These are phyloP conservation scores for Pseudogymnoascus pannorum DNA, from an alignment of 2,329 filamentous ascomycete genomes.

Conservation along the genomic window DNA sequence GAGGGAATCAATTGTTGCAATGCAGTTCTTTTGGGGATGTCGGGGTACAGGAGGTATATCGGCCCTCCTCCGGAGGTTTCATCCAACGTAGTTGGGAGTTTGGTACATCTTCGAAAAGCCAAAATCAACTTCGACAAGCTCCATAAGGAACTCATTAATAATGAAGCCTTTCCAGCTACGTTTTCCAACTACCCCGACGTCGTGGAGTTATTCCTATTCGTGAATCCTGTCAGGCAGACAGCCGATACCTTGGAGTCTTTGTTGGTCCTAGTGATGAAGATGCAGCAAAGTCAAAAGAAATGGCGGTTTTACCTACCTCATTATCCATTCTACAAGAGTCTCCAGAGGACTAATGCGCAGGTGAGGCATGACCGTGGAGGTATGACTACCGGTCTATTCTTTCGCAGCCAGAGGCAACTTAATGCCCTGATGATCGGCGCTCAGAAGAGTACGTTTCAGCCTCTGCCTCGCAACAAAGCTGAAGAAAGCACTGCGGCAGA, in stretches of 20 bases:
- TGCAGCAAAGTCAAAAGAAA: slow-evolving; percentile 36
- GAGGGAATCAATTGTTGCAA: slow-evolving; percentile 40
- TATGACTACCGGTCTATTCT: slow-evolving; percentile 44
- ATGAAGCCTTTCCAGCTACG: slow-evolving; percentile 37
- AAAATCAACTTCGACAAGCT: slow-evolving; percentile 41
- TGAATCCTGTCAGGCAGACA: slow-evolving; percentile 46
- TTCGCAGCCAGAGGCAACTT: slow-evolving; percentile 27
- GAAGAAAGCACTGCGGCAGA: slow-evolving; percentile 10
- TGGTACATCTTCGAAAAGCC: slow-evolving; percentile 35
- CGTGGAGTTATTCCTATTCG: slow-evolving; percentile 47
- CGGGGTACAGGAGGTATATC: slow-evolving; percentile 41
- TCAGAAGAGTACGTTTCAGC: slow-evolving; percentile 29
- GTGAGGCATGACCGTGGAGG: slow-evolving; percentile 53
- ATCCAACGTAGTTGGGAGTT: slow-evolving; percentile 34
- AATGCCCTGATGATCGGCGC: slow-evolving; percentile 29
- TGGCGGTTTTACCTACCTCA: slow-evolving; percentile 42
- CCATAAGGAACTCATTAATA: slow-evolving; percentile 40
- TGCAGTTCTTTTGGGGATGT: slow-evolving; percentile 46
- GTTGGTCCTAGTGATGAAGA: slow-evolving; percentile 39
- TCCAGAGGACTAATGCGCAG: slow-evolving; percentile 48
- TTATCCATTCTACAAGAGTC: slow-evolving; percentile 46
- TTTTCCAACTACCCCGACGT: slow-evolving; percentile 43
- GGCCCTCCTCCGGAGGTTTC: slow-evolving; percentile 38
- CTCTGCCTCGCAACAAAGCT: slow-evolving; percentile 21
- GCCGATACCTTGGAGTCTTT: slow-evolving; percentile 41